A percentile compares a stretch with the other conserved stretches of the same genome.
phyloP scores from a whole-genome alignment of 139 green algal genomes.

The Chlamydomonas sphaeroides region DNA sequence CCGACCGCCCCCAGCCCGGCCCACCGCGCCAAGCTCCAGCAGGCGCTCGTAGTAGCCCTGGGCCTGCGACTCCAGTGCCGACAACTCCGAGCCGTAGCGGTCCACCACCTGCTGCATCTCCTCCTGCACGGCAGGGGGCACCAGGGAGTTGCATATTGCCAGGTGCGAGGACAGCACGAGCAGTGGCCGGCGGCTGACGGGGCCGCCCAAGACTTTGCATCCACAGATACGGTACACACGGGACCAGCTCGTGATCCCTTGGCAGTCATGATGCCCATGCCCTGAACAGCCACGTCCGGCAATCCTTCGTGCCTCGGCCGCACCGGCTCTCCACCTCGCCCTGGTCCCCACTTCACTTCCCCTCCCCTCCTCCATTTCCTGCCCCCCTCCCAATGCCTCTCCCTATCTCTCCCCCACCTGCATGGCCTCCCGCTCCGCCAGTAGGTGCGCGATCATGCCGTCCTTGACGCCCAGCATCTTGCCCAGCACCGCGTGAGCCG shows the following conservation, averaged over 20 bases:
- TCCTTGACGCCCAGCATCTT: slow-evolving; percentile 43
- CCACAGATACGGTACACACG: no score
- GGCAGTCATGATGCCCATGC: no score
- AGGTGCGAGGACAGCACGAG: no score
- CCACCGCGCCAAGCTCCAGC: slow-evolving; percentile 1
- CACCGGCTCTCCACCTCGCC: not conserved
- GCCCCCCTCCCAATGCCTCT: not conserved
- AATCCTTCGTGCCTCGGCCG: no score
- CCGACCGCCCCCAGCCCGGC: not conserved
- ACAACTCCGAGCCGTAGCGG: slow-evolving; percentile 12
- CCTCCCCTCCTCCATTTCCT: not conserved
- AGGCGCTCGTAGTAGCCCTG: slow-evolving; percentile 10
- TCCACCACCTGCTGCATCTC: slow-evolving; percentile 37
- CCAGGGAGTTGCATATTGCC: no score
- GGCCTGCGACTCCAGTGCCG: slow-evolving; percentile 27
- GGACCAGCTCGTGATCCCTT: no score
- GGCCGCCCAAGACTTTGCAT: no score
- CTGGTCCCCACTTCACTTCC: not conserved
- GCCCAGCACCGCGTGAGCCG: not conserved
- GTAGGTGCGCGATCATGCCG: slow-evolving; percentile 29
- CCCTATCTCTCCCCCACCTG: not conserved
- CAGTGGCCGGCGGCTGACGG: no score
- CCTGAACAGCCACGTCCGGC: no score
- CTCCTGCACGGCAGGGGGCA: not conserved
- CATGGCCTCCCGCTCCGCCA: slow-evolving; percentile 19